These are phyloP conservation scores for Fusarium sp. DNA, from an alignment of 2,329 filamentous ascomycete species.

Conservation along the genomic window DNA sequence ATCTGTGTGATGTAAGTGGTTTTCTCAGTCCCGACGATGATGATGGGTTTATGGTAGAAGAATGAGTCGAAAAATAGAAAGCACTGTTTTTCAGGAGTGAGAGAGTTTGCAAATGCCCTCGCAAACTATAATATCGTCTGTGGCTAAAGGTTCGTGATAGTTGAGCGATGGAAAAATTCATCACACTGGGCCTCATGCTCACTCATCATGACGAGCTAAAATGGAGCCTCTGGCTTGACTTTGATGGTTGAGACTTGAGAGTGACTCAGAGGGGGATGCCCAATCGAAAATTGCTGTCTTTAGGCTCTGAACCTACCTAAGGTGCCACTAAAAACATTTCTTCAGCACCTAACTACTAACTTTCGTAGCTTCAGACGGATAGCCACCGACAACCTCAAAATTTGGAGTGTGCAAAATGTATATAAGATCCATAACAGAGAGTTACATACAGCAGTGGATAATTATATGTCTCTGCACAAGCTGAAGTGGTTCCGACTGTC, in stretches of 20 bases:
- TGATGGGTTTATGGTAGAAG: background rate
- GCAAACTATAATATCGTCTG: slow-evolving; percentile 21
- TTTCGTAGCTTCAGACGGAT: background rate
- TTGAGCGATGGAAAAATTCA: slow-evolving; percentile 45
- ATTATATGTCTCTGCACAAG: background rate
- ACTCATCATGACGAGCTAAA: slow-evolving; percentile 44
- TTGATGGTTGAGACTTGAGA: slow-evolving; percentile 39
- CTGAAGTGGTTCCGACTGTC: background rate
- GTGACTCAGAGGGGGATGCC: slow-evolving; percentile 38
- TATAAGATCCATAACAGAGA: background rate
- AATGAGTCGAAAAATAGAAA: slow-evolving; percentile 6
- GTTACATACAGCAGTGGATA: background rate
- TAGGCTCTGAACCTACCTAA: slow-evolving; percentile 23
- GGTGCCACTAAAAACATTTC: slow-evolving; percentile 25
- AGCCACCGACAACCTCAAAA: background rate
- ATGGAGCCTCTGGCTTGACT: slow-evolving; percentile 32
- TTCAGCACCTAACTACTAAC: slow-evolving; percentile 8
- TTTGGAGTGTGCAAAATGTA: background rate
- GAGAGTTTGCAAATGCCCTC: background rate
- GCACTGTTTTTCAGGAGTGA: background rate
- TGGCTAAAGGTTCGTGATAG: slow-evolving; percentile 29
- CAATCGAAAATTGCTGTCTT: slow-evolving; percentile 22
- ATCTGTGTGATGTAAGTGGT: slow-evolving; percentile 46
- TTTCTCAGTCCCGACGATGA: slow-evolving; percentile 3
- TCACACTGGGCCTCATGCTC: slow-evolving; percentile 42